These are phyloP conservation scores for Rhododendron henanense DNA, from an alignment of 148 eudicot species.

Conservation along the genomic window DNA sequence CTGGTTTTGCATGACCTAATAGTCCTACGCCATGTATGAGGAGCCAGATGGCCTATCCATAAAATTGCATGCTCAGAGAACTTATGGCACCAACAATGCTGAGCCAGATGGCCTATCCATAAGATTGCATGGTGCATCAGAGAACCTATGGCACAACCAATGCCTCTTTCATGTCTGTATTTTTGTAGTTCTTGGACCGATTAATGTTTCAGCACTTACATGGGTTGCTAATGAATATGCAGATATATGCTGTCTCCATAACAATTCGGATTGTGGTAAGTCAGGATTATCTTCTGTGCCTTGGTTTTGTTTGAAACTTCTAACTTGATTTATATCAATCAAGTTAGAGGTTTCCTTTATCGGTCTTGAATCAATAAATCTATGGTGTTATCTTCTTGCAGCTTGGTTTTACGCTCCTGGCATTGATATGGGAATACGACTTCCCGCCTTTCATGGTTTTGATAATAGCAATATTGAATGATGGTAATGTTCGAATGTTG, in stretches of 20 bases:
- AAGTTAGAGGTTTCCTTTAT: background rate
- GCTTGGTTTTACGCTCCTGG: conserved; percentile 71
- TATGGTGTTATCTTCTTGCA: conserved; percentile 25
- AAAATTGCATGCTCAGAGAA: background rate
- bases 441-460: conserved; percentile 84
- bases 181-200: background rate
- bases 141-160: background rate
- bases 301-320: background rate
- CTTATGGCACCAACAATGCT: background rate
- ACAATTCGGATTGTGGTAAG: conserved; percentile 79
- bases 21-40: background rate
- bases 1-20: background rate
- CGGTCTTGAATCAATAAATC: background rate
- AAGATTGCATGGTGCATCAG: background rate
- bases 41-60: background rate
- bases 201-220: background rate
- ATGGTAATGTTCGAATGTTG: conserved; percentile 33
- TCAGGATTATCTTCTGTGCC: background rate
- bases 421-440: conserved; percentile 73
- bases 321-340: background rate
- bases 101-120: background rate
- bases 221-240: conserved; percentile 19
- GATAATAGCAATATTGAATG: conserved; percentile 64
- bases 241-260: conserved; percentile 74
- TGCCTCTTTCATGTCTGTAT: background rate